Evolutionary conservation across 305 asterid species (phyloP), one percentile per base, ranked within the genome.

Genomic region (Salvia sclarea): DNA sequence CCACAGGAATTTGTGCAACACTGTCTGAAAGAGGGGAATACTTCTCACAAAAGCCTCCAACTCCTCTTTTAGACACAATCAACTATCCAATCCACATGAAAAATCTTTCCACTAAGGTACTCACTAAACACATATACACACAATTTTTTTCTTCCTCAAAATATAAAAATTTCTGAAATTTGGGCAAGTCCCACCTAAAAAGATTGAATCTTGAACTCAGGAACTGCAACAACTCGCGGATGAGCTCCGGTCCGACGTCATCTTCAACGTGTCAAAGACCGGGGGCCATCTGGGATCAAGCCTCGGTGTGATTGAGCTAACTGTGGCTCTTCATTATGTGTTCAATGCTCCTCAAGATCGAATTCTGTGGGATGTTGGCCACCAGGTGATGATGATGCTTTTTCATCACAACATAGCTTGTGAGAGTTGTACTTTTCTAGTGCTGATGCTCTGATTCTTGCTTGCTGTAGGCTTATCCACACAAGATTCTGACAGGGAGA

Each of bases 281-380:
- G 98, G 98, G 37, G 98, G 98, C 3, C 98, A 93, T 80, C 95
- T 93, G 60, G 98, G 97, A 43, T 93, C 98, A 1, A 93, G 92
- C 79, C 96, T 93, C 2, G 98, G 98, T 43, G 98, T 93, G 55
- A 82, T 91, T 63, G 98, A 93, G 86, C 91, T 93, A 7, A 93
- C 97, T 0, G 96, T 93, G 79, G 96, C 97, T 48, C 96, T 93
- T 75, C 98, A 93, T 75, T 93, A 85, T 76, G 88, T 93, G 28
- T 93, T 93, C 81, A 88, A 82, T 76, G 82, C 96, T 58, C 98
- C 98, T 35, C 87, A 87, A 72, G 98, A 93, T 85, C 82, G 80
- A 71, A 83, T 93, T 21, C 86, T 93, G 16, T 93, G 96, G 97
- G 98, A 93, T 80, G 98, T 93, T 71, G 97, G 97, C 54, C 98